Evolutionary conservation across 2,329 filamentous ascomycete species (phyloP).

Genomic region (Botrytis fabae): DNA sequence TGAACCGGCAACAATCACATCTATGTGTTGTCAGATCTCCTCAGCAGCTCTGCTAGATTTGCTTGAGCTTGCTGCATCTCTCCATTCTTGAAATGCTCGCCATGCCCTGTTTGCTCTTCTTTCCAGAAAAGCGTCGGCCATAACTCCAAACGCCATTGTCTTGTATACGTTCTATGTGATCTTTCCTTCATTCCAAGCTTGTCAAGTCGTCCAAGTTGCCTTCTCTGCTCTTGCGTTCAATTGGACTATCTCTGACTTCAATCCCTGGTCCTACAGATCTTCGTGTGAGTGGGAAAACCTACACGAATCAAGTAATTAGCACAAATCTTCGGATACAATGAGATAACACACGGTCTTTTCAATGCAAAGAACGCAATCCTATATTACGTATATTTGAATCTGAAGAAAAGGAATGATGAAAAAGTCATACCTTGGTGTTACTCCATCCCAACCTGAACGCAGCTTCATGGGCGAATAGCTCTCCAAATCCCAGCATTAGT

Average conservation of each 20-base stretch:
- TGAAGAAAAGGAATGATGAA: too few relatives aligned
- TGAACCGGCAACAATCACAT: not conserved
- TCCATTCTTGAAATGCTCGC: not conserved
- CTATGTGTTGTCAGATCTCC: not conserved
- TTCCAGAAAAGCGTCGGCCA: slow-evolving; percentile 20
- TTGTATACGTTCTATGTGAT: not conserved
- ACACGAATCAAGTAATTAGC: not conserved
- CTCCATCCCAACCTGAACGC: slow-evolving; percentile 93
- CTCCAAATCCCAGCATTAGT: slow-evolving; percentile 96
- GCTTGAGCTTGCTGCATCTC: not conserved
- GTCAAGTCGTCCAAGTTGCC: slow-evolving; percentile 64
- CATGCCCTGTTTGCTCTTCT: not conserved
- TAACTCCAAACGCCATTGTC: slow-evolving; percentile 34
- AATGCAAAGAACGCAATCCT: not conserved
- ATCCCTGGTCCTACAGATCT: slow-evolving; percentile 77
- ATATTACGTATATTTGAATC: not conserved
- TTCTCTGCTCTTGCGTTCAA: slow-evolving; percentile 45
- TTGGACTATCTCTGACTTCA: slow-evolving; percentile 70
- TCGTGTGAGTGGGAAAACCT: slow-evolving; percentile 40
- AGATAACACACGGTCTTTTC: not conserved
- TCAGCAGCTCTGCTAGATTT: not conserved
- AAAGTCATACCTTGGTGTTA: slow-evolving; percentile 73
- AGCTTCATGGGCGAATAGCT: slow-evolving; percentile 93
- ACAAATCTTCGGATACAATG: not conserved
- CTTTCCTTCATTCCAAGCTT: slow-evolving; percentile 45